These are phyloP conservation scores for Plasmopara viticola DNA, from an alignment of 352 stramenopile species.

Conservation along the genomic window DNA sequence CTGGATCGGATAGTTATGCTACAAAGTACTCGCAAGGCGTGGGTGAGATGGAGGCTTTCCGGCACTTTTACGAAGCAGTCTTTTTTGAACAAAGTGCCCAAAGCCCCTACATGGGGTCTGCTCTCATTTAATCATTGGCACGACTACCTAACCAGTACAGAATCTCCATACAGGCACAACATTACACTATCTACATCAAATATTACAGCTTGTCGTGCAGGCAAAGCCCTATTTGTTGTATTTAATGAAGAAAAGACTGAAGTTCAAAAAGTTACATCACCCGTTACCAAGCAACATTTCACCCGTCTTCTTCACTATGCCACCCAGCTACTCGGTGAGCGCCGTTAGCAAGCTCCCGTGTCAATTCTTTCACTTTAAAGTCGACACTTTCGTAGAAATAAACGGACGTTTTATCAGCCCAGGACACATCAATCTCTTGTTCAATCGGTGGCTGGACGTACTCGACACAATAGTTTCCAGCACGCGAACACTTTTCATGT, in stretches of 20 bases:
- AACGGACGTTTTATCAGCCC: conserved; percentile 65
- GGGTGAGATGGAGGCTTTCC: conserved; percentile 72
- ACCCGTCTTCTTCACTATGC: conserved; percentile 1
- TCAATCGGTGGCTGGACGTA: conserved; percentile 67
- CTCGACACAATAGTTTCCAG: conserved; percentile 49
- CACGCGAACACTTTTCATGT: conserved; percentile 46
- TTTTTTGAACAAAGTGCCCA: conserved; percentile 63
- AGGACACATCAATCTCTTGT: conserved; percentile 72
- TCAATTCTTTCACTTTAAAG: conserved; percentile 35
- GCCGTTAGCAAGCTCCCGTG: conserved; percentile 21
- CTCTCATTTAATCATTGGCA: conserved; percentile 26
- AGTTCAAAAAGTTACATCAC: background rate
- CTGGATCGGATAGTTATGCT: conserved; percentile 48
- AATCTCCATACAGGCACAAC: background rate
- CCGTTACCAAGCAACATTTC: background rate
- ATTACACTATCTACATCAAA: too few relatives aligned
- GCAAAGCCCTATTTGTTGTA: too few relatives aligned
- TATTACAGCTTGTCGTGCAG: too few relatives aligned
- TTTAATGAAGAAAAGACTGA: background rate
- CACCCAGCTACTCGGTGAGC: background rate
- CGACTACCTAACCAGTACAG: background rate
- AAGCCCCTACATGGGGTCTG: conserved; percentile 25
- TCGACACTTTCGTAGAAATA: conserved; percentile 68
- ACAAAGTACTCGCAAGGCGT: conserved; percentile 74
- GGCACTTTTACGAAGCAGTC: conserved; percentile 79